Conservation (phyloP, 768 basidiomycete genomes). For the Lactarius psammicola region DNA sequence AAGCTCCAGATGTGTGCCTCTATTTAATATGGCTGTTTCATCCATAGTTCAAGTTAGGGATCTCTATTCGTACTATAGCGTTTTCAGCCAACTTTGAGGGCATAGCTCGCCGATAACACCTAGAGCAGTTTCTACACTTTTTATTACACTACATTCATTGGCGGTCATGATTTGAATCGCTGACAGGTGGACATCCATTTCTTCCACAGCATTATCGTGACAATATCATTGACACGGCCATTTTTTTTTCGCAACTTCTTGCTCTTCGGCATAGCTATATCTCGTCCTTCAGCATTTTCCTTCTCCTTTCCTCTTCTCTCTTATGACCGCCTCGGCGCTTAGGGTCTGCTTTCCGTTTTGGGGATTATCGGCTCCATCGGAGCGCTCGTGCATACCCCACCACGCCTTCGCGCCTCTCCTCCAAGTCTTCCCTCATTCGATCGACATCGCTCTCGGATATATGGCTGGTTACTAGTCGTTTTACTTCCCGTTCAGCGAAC, state of each 20-base stretch:
- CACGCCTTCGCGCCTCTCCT: constrained; percentile 55
- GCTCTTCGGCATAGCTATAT: constrained; percentile 67
- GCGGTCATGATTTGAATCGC: constrained; percentile 95
- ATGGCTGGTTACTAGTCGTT: constrained; percentile 72
- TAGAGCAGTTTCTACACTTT: constrained; percentile 68
- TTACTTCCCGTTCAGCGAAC: constrained; percentile 74
- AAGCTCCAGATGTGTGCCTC: constrained; percentile 88
- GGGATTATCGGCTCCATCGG: constrained; percentile 87
- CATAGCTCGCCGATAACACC: constrained; percentile 9
- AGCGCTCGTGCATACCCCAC: constrained; percentile 86
- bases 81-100: background rate
- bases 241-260: constrained; percentile 75
- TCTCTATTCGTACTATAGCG: no score
- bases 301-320: constrained; percentile 66
- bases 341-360: constrained; percentile 66
- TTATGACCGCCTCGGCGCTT: constrained; percentile 67
- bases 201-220: background rate
- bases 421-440: constrained; percentile 4
- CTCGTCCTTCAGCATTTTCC: constrained; percentile 66
- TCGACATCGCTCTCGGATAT: constrained; percentile 83
- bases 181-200: constrained; percentile 64
- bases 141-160: constrained; percentile 87
- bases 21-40: no score
- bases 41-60: no score
- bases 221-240: constrained; percentile 41